Evolutionary conservation across 208 protist genomes (phyloP).

Genomic region (Wallacemonas sp.): DNA sequence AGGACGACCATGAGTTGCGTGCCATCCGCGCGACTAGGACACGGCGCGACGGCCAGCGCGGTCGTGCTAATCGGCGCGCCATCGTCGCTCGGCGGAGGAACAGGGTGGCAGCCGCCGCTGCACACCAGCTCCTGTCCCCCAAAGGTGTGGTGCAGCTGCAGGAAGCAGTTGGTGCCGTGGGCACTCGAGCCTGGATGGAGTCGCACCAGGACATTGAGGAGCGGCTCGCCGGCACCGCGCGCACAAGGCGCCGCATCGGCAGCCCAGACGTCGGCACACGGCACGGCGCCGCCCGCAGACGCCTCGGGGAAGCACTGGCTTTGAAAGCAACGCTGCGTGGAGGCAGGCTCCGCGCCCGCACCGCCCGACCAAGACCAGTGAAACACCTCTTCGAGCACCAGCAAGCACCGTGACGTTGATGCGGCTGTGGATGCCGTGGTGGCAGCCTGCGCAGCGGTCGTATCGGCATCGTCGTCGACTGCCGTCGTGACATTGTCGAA

Average conservation of each 20-base stretch:
- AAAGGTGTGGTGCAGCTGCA: conserved; percentile 16
- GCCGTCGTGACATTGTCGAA: conserved; percentile 42
- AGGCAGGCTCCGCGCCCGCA: background rate
- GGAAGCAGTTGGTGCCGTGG: background rate
- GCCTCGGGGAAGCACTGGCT: conserved; percentile 23
- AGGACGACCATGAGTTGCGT: conserved; percentile 36
- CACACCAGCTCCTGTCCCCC: conserved; percentile 15
- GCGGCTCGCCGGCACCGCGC: background rate
- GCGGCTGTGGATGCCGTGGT: background rate
- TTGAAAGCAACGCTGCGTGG: conserved; percentile 27
- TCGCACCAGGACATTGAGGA: background rate
- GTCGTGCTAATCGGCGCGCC: background rate
- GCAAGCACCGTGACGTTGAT: conserved; percentile 8
- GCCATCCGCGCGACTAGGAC: conserved; percentile 7
- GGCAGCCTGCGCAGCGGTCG: background rate
- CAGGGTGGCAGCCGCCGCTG: background rate
- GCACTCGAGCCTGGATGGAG: background rate
- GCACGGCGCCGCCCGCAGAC: background rate
- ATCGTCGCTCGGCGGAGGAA: background rate
- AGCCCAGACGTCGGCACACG: background rate
- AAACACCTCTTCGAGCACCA: conserved; percentile 39
- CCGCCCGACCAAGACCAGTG: conserved; percentile 21
- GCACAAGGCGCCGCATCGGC: background rate
- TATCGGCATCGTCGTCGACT: conserved; percentile 11
- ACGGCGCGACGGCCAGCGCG: background rate